A percentile compares a stretch with the other conserved stretches of the same genome.
Conservation (phyloP, 495 filamentous ascomycete genomes). For the Talaromyces stipitatus region DNA sequence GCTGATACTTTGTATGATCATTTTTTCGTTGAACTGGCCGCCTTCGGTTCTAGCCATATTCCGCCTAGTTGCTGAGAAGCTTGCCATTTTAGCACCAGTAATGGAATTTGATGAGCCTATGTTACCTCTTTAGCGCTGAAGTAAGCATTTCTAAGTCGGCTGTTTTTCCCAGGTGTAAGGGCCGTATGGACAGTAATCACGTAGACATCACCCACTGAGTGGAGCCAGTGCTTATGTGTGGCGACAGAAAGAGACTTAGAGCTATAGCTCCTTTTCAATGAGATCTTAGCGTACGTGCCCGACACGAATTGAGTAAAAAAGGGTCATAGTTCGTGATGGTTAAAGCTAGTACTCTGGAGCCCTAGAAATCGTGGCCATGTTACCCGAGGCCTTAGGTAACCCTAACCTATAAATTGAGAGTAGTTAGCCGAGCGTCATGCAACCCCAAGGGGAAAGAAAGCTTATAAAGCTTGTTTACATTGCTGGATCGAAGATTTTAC, state of each 20-base stretch:
- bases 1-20: no score
- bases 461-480: background rate
- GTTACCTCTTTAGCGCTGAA: background rate
- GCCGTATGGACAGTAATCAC: no score
- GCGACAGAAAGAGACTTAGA: background rate
- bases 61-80: background rate
- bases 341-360: no score
- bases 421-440: background rate
- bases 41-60: background rate
- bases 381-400: background rate
- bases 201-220: background rate
- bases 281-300: no score
- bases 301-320: no score
- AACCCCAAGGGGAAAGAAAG: background rate
- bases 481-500: no score
- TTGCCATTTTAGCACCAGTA: background rate
- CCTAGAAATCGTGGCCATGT: background rate
- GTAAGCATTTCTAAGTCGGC: background rate
- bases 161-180: background rate
- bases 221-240: background rate
- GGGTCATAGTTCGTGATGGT: no score
- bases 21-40: no score
- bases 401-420: background rate
- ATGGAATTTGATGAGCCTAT: background rate
- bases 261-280: no score